Evolutionary conservation across 768 basidiomycete species (phyloP).

Genomic region (Daedalea quercina): DNA sequence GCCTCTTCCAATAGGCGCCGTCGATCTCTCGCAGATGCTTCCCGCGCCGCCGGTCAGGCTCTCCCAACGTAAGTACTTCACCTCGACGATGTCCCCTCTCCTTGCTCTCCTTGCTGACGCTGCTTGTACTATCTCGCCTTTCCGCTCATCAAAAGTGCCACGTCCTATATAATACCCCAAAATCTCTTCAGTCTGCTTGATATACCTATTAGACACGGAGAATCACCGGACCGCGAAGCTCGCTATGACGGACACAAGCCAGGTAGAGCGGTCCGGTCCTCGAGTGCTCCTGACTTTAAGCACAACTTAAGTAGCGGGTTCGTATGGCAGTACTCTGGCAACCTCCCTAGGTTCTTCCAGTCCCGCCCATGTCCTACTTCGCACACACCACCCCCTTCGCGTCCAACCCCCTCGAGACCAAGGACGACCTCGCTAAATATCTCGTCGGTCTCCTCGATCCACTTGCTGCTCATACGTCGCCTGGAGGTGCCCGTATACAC

Average conservation of each 20-base stretch:
- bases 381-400: constrained; percentile 34
- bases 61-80: too few relatives aligned
- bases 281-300: constrained; percentile 10
- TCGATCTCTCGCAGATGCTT: too few relatives aligned
- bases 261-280: constrained; percentile 10
- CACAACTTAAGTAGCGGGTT: background rate
- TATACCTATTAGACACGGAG: background rate
- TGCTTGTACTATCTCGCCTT: too few relatives aligned
- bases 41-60: too few relatives aligned
- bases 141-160: too few relatives aligned
- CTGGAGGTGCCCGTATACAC: constrained; percentile 65
- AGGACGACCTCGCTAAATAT: constrained; percentile 50
- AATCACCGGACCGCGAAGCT: background rate
- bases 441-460: constrained; percentile 57
- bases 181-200: too few relatives aligned
- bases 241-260: background rate
- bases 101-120: too few relatives aligned
- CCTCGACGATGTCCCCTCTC: too few relatives aligned
- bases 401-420: constrained; percentile 56
- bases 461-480: constrained; percentile 61
- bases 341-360: background rate
- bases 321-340: too few relatives aligned
- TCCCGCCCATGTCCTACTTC: constrained; percentile 15
- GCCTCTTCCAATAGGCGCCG: too few relatives aligned
- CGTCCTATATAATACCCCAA: too few relatives aligned